Evolutionary conservation across 768 basidiomycete species (phyloP).

Genomic region (Rhodotorula taiwanensis): DNA sequence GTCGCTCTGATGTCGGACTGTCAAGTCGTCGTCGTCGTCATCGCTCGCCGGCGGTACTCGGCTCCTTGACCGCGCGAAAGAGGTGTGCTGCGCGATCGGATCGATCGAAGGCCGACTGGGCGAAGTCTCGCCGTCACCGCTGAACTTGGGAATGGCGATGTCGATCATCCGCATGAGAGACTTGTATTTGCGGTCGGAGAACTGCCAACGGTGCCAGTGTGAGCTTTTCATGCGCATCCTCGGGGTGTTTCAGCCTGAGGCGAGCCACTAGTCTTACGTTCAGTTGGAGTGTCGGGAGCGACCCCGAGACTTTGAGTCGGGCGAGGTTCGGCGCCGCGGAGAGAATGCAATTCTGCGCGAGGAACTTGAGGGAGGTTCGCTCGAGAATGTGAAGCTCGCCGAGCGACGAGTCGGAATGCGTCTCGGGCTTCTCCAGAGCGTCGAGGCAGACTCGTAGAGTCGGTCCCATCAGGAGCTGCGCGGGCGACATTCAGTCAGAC

Average conservation of each 20-base stretch:
- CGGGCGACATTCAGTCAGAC: background rate
- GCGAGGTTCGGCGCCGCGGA: constrained; percentile 72
- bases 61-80: constrained; percentile 44
- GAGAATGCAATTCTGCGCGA: constrained; percentile 87
- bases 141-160: constrained; percentile 77
- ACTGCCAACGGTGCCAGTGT: too few species aligned
- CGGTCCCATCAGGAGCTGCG: constrained; percentile 79
- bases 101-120: constrained; percentile 8
- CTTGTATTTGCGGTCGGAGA: constrained; percentile 86
- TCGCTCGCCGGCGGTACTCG: constrained; percentile 52
- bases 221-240: too few species aligned
- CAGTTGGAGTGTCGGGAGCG: constrained; percentile 74
- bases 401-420: background rate
- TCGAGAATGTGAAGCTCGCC: constrained; percentile 75
- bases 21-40: constrained; percentile 50
- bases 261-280: constrained; percentile 53
- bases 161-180: constrained; percentile 86
- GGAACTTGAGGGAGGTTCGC: constrained; percentile 79
- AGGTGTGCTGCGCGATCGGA: constrained; percentile 9
- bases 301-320: constrained; percentile 82
- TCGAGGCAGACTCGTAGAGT: constrained; percentile 72
- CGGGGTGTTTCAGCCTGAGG: too few species aligned
- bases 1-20: constrained; percentile 38
- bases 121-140: constrained; percentile 45
- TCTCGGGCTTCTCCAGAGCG: constrained; percentile 56